phyloP scores from a whole-genome alignment of 139 green algal species.

The Deuterostichococcus epilithicus region DNA sequence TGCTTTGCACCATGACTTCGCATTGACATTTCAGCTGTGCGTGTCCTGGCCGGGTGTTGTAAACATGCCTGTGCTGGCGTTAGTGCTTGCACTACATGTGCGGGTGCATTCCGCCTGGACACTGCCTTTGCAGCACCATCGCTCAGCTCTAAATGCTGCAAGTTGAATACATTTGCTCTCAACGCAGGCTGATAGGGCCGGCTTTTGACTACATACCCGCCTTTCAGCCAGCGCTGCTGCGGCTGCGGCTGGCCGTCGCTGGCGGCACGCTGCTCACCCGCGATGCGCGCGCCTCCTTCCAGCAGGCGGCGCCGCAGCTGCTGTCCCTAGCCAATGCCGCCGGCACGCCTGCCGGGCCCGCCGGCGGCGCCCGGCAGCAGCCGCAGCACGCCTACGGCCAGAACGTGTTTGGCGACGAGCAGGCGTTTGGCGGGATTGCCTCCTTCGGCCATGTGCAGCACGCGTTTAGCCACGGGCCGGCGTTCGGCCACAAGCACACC shows the following conservation, averaged over 20 bases:
- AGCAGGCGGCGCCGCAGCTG: background rate
- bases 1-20: background rate
- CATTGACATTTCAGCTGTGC: background rate
- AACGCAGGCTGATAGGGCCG: background rate
- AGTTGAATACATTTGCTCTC: constrained; percentile 1
- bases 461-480: too few species aligned
- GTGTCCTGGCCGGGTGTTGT: background rate
- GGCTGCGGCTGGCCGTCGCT: background rate
- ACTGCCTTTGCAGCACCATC: background rate
- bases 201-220: background rate
- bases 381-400: too few species aligned
- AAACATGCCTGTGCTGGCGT: background rate
- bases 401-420: too few species aligned
- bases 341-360: too few species aligned
- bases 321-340: background rate
- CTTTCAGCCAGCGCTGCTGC: background rate
- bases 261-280: background rate
- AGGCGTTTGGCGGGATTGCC: too few species aligned
- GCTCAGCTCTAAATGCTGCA: background rate
- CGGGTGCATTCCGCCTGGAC: background rate
- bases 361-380: too few species aligned
- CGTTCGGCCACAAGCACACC: too few species aligned
- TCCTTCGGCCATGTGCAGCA: too few species aligned
- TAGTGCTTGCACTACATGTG: background rate
- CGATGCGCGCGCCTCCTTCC: background rate